Conservation (phyloP, 129 eudicot species). For the Scalesia atractyloides region DNA sequence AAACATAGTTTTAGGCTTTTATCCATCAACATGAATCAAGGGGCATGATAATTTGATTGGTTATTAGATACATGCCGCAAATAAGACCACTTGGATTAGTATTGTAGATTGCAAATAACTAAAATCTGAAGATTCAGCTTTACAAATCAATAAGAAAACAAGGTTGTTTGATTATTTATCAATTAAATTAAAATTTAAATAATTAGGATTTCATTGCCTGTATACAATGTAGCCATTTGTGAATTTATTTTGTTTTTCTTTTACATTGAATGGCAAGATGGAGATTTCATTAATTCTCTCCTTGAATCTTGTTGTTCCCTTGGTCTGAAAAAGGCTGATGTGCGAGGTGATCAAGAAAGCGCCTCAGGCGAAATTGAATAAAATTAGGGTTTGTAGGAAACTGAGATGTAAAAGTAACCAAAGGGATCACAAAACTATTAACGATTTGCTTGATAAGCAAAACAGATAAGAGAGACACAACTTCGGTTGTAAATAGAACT, state of each 20-base stretch:
- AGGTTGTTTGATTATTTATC: neutral
- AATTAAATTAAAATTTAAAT: neutral
- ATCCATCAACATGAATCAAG: neutral
- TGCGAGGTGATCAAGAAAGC: no score
- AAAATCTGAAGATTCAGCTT: conserved; percentile 7
- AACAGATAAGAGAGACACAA: no score
- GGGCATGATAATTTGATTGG: conserved; percentile 8
- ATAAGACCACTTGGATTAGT: neutral
- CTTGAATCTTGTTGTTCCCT: neutral
- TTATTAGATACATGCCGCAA: neutral
- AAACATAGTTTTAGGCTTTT: neutral
- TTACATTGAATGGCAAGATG: neutral
- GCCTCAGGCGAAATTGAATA: no score
- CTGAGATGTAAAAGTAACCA: no score
- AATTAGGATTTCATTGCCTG: conserved; percentile 3
- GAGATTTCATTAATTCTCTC: neutral
- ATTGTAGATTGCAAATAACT: neutral
- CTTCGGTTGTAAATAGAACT: no score
- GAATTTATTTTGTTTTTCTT: neutral
- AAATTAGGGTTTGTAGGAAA: no score
- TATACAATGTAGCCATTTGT: neutral
- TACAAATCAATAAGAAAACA: neutral
- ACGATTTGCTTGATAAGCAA: no score
- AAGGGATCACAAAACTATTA: no score
- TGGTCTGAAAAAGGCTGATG: no score